phyloP scores from a whole-genome alignment of 2,329 filamentous ascomycete genomes.

The Pestalotiopsis sp. region DNA sequence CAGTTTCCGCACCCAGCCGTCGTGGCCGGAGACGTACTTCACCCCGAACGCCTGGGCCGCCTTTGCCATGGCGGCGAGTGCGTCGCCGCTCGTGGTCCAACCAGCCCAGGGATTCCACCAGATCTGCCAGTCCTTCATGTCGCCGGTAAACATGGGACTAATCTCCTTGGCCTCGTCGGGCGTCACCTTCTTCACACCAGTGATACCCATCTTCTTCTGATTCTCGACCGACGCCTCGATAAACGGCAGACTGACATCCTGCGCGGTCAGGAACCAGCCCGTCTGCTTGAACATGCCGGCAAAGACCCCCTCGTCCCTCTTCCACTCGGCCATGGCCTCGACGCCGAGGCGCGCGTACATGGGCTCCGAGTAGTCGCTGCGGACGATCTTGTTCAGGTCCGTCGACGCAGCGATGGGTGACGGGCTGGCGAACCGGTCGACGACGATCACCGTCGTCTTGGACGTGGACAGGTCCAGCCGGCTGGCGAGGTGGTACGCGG shows the following conservation, averaged over 20 bases:
- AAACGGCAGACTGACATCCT: conserved; percentile 27
- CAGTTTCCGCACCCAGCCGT: conserved; percentile 13
- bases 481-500: conserved; percentile 32
- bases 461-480: conserved; percentile 19
- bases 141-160: conserved; percentile 30
- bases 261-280: conserved; percentile 31
- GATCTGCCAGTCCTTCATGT: conserved; percentile 31
- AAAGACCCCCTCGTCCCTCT: conserved; percentile 28
- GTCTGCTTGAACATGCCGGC: conserved; percentile 31
- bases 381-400: conserved; percentile 41
- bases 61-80: conserved; percentile 33
- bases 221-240: neutral
- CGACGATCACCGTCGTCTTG: conserved; percentile 21
- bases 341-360: conserved; percentile 32
- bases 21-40: conserved; percentile 29
- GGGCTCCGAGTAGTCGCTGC: conserved; percentile 36
- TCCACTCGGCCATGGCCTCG: conserved; percentile 33
- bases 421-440: conserved; percentile 28
- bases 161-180: conserved; percentile 25
- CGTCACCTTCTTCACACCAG: neutral
- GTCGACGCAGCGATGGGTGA: conserved; percentile 28
- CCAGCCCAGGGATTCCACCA: conserved; percentile 28
- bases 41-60: conserved; percentile 29
- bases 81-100: conserved; percentile 30
- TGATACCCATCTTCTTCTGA: neutral